These are phyloP conservation scores for Verbena officinalis DNA, from an alignment of 257 asterid genomes.

Conservation along the genomic window DNA sequence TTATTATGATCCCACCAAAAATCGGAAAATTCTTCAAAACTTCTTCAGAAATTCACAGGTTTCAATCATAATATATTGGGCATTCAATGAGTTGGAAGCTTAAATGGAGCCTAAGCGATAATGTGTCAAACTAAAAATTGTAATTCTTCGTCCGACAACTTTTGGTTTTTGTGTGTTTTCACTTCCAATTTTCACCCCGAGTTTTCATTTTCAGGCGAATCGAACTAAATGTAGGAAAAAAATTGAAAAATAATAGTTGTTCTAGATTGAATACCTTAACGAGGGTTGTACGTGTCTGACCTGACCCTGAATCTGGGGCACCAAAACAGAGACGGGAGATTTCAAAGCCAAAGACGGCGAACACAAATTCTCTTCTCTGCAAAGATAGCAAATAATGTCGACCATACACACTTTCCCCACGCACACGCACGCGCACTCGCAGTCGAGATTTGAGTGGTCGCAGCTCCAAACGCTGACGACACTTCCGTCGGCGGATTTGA, in stretches of 20 bases:
- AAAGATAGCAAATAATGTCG: conserved; percentile 69
- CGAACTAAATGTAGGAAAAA: neutral
- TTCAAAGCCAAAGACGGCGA: conserved; percentile 64
- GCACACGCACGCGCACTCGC: conserved; percentile 64
- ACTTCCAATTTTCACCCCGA: too few species aligned
- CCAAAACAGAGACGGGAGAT: conserved; percentile 61
- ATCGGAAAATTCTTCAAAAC: too few species aligned
- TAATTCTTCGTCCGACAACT: too few species aligned
- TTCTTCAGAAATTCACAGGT: too few species aligned
- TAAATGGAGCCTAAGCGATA: too few species aligned
- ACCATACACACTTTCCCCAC: conserved; percentile 84
- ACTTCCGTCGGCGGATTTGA: conserved; percentile 48
- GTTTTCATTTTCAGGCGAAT: too few species aligned
- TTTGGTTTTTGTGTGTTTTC: too few species aligned
- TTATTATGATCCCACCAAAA: too few species aligned
- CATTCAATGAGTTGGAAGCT: too few species aligned
- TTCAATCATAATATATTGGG: too few species aligned
- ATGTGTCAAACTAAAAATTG: too few species aligned
- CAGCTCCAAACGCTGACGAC: conserved; percentile 80
- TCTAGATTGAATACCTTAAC: conserved; percentile 48
- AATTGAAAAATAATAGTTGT: neutral
- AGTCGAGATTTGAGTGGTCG: conserved; percentile 48
- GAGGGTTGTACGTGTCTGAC: conserved; percentile 72
- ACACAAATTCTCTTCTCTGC: conserved; percentile 50
- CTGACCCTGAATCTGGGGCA: conserved; percentile 41